Evolutionary conservation across 164 flowering plant species (phyloP).

Genomic region (Annona squamosa): DNA sequence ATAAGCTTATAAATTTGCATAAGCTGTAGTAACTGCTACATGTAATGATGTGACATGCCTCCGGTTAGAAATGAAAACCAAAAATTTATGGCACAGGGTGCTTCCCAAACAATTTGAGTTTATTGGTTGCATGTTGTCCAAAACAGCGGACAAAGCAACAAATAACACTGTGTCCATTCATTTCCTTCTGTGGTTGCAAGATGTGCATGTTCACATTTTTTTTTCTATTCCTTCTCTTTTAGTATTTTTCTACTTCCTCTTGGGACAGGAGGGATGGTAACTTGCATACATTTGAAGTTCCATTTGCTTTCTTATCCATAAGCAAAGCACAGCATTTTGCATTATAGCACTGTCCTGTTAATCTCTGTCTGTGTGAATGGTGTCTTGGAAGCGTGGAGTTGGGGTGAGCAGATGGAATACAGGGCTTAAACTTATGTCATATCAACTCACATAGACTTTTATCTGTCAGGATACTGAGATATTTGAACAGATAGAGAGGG

Average conservation of each 20-base stretch:
- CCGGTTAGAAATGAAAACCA: not conserved
- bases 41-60: not conserved
- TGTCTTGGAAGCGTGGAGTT: not conserved
- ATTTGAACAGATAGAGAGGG: slow-evolving; percentile 94
- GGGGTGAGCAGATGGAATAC: not conserved
- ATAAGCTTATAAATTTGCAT: not conserved
- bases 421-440: not conserved
- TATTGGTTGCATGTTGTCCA: not conserved
- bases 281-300: not conserved
- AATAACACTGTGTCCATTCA: too few species aligned
- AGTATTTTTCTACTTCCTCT: too few species aligned
- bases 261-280: too few species aligned
- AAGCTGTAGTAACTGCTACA: not conserved
- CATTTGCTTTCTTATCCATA: not conserved
- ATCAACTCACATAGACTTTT: not conserved
- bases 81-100: not conserved
- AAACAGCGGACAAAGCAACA: not conserved
- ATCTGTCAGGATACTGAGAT: slow-evolving; percentile 74
- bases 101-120: not conserved
- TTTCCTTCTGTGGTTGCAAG: too few species aligned
- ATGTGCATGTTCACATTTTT: too few species aligned
- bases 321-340: not conserved
- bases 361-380: not conserved
- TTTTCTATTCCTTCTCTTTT: too few species aligned
- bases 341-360: not conserved